Evolutionary conservation across 106 monocot species (phyloP).

Genomic region (Platanthera zijinensis): DNA sequence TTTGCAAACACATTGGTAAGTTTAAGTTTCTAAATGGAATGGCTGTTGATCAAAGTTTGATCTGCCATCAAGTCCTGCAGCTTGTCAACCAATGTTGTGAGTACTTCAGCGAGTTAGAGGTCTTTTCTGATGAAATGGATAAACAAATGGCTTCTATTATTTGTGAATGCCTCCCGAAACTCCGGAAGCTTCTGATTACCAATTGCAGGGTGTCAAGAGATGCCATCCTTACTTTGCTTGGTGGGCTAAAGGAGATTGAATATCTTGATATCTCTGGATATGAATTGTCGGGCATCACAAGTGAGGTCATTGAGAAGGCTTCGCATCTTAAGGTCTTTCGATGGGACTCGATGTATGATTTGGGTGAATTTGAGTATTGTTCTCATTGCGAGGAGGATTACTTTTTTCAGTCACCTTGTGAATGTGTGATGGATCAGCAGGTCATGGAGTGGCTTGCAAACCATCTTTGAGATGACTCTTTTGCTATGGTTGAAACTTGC

Average conservation of each 20-base stretch:
- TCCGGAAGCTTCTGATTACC: constrained; percentile 42
- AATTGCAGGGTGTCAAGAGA: constrained; percentile 17
- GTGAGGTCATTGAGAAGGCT: constrained; percentile 45
- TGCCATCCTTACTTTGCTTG: constrained; percentile 37
- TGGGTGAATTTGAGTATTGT: constrained; percentile 38
- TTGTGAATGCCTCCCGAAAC: constrained; percentile 32
- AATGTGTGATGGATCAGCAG: constrained; percentile 17
- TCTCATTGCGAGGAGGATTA: constrained; percentile 21
- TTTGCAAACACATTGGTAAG: constrained; percentile 37
- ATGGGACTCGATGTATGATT: constrained; percentile 38
- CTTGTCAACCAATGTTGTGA: constrained; percentile 21
- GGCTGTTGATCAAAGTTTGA: constrained; percentile 34
- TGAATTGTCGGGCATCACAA: constrained; percentile 26
- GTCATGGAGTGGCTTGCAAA: constrained; percentile 25
- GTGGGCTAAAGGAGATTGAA: constrained; percentile 47
- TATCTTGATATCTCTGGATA: constrained; percentile 63
- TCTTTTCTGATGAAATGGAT: constrained; percentile 32
- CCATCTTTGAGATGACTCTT: constrained; percentile 9
- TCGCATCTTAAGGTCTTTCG: constrained; percentile 47
- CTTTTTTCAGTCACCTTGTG: constrained; percentile 9
- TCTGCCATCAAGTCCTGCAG: constrained; percentile 25
- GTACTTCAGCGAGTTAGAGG: constrained; percentile 27
- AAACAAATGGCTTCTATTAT: constrained; percentile 28
- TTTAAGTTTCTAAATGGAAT: constrained; percentile 42
- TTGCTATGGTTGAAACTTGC: not conserved